Evolutionary conservation across 352 stramenopile genomes (phyloP).

Genomic region (Lagenidium sp.): DNA sequence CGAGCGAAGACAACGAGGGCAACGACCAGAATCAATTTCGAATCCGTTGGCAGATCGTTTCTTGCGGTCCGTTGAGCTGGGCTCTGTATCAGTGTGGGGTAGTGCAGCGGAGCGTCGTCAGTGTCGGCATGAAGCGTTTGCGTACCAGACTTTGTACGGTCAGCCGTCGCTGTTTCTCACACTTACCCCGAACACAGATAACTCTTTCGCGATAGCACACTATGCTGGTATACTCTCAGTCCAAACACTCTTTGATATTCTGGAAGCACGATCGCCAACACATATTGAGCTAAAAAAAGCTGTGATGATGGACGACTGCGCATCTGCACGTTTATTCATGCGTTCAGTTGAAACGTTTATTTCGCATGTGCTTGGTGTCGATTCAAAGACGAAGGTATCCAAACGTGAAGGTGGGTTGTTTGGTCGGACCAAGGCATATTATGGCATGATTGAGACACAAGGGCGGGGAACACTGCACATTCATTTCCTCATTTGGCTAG

Average conservation of each 20-base stretch:
- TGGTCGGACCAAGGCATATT: background rate
- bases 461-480: slow-evolving; percentile 7
- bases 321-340: background rate
- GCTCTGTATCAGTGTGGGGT: slow-evolving; percentile 7
- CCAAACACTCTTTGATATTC: slow-evolving; percentile 1
- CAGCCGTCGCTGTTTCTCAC: slow-evolving; percentile 7
- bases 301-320: background rate
- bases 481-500: slow-evolving; percentile 6
- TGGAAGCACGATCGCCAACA: background rate
- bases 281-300: background rate
- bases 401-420: background rate
- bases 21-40: background rate
- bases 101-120: slow-evolving; percentile 4
- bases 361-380: background rate
- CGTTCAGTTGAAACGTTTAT: background rate
- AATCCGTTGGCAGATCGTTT: slow-evolving; percentile 1
- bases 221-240: slow-evolving; percentile 4
- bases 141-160: slow-evolving; percentile 5
- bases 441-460: slow-evolving; percentile 9
- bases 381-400: background rate
- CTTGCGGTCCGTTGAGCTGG: slow-evolving; percentile 5
- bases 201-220: slow-evolving; percentile 7
- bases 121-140: slow-evolving; percentile 10
- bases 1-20: slow-evolving; percentile 2
- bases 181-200: slow-evolving; percentile 7